phyloP scores from a whole-genome alignment of 2,329 filamentous ascomycete genomes.

The Coniochaeta pulveracea region DNA sequence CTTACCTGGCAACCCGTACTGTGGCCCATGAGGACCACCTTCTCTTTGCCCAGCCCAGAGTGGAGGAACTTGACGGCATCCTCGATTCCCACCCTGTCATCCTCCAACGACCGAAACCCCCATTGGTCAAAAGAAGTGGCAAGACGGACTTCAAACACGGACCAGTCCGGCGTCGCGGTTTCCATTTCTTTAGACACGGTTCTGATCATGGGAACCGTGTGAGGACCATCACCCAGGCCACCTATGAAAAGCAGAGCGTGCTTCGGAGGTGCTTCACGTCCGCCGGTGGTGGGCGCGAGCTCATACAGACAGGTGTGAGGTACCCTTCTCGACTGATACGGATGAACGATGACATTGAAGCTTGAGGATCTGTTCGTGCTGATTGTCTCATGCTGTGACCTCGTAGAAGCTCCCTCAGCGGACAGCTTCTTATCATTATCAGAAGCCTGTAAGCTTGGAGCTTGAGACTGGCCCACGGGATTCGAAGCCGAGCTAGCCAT shows the following conservation, averaged over 20 bases:
- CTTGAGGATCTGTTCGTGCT: too few species aligned
- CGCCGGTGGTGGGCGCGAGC: constrained; percentile 13
- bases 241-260: constrained; percentile 60
- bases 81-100: constrained; percentile 43
- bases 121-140: constrained; percentile 41
- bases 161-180: constrained; percentile 19
- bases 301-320: constrained; percentile 32
- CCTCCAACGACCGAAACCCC: constrained; percentile 34
- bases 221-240: constrained; percentile 58
- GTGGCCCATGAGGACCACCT: constrained; percentile 45
- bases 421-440: too few species aligned
- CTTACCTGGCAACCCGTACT: constrained; percentile 46
- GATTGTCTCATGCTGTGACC: too few species aligned
- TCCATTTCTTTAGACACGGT: constrained; percentile 31
- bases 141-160: constrained; percentile 45
- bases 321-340: constrained; percentile 28
- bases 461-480: too few species aligned
- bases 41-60: constrained; percentile 31
- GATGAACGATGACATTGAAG: constrained; percentile 33
- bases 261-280: constrained; percentile 17
- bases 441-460: too few species aligned
- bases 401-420: too few species aligned
- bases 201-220: constrained; percentile 48
- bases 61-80: constrained; percentile 42
- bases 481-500: too few species aligned